Evolutionary conservation across 164 flowering plant genomes (phyloP).

Genomic region (Magnolia sinica): DNA sequence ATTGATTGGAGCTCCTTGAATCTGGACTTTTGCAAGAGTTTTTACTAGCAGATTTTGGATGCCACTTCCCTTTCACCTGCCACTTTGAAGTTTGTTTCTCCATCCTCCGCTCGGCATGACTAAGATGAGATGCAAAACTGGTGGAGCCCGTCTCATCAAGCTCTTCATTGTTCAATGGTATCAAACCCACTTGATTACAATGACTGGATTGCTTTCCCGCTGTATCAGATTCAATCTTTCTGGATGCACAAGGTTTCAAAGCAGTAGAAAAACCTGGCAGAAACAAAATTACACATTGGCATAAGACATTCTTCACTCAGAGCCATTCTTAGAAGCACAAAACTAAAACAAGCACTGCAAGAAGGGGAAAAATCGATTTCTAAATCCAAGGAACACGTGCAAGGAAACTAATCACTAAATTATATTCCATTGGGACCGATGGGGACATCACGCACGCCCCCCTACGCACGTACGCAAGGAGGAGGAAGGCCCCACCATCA

Average conservation of each 20-base stretch:
- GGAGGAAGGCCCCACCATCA: no score
- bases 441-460: no score
- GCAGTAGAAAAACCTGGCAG: constrained; percentile 37
- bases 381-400: neutral
- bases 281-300: constrained; percentile 9
- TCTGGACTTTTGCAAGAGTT: constrained; percentile 22
- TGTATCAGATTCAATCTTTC: constrained; percentile 32
- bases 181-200: constrained; percentile 31
- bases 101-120: constrained; percentile 24
- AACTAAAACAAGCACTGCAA: neutral
- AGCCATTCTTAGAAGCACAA: constrained; percentile 21
- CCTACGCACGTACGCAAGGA: no score
- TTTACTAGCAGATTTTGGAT: constrained; percentile 42
- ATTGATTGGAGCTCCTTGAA: constrained; percentile 28
- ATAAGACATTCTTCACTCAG: constrained; percentile 11
- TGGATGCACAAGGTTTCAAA: constrained; percentile 24
- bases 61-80: constrained; percentile 75
- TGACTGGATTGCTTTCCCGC: constrained; percentile 34
- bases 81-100: constrained; percentile 62
- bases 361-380: neutral
- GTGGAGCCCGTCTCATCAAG: constrained; percentile 45
- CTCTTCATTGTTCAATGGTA: constrained; percentile 36
- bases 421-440: no score
- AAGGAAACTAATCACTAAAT: neutral
- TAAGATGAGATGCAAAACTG: constrained; percentile 26